These are phyloP conservation scores for Leccinellum albellum DNA, from an alignment of 768 basidiomycete species.

Conservation along the genomic window DNA sequence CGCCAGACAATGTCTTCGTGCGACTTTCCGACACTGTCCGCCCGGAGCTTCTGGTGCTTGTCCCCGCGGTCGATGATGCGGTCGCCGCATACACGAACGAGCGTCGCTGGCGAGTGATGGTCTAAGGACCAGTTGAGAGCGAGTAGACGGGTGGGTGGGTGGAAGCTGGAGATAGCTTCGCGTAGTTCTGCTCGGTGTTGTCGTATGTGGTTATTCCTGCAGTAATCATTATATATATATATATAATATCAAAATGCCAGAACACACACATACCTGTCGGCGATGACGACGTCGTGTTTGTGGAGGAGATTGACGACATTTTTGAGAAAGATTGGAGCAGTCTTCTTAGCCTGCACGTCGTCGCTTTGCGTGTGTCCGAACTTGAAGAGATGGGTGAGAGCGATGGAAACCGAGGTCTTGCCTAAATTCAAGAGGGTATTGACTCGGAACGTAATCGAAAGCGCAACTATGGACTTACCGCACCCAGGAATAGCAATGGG, in stretches of 20 bases:
- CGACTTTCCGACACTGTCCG: conserved; percentile 43
- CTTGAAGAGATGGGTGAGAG: conserved; percentile 72
- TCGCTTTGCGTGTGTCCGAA: conserved; percentile 95
- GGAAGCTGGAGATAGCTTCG: conserved; percentile 41
- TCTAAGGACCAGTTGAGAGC: conserved; percentile 76
- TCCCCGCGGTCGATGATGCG: conserved; percentile 73
- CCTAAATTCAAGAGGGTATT: conserved; percentile 41
- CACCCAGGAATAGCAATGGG: conserved; percentile 92
- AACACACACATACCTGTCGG: conserved; percentile 69
- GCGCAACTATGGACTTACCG: conserved; percentile 47
- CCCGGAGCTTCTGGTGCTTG: conserved; percentile 80
- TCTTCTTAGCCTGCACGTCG: conserved; percentile 74
- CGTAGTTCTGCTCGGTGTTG: conserved; percentile 76
- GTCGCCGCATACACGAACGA: conserved; percentile 74
- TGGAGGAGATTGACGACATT: conserved; percentile 65
- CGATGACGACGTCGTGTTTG: conserved; percentile 75
- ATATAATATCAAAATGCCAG: neutral
- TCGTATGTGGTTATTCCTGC: conserved; percentile 83
- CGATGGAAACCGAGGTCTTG: conserved; percentile 83
- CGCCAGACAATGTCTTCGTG: conserved; percentile 83
- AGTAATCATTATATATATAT: neutral
- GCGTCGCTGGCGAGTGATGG: conserved; percentile 48
- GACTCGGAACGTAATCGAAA: neutral
- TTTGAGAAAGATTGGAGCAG: conserved; percentile 64
- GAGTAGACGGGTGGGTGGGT: conserved; percentile 65